Evolutionary conservation across 2,329 filamentous ascomycete genomes (phyloP).

Genomic region (Monilinia laxa): DNA sequence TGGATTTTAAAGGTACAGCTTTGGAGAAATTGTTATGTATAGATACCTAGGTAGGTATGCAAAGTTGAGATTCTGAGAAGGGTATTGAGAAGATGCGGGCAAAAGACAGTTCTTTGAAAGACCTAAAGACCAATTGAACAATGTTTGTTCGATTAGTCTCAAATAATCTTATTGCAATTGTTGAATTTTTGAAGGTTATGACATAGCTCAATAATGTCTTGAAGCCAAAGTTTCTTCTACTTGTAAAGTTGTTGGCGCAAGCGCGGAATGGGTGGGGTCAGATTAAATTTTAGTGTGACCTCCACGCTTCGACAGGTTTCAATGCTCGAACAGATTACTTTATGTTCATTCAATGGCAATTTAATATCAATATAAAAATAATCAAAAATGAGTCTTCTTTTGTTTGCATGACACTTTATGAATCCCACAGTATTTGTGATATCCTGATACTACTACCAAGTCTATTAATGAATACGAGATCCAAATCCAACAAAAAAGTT

Average conservation of each 20-base stretch:
- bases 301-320: not conserved
- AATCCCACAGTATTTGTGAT: too few species aligned
- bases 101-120: not conserved
- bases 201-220: not conserved
- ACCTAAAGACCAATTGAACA: not conserved
- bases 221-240: not conserved
- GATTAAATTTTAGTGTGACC: slow-evolving; percentile 5
- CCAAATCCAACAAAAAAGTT: not conserved
- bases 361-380: too few species aligned
- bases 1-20: not conserved
- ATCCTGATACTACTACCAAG: too few species aligned
- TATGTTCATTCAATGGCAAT: too few species aligned
- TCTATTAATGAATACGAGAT: too few species aligned
- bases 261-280: slow-evolving; percentile 3
- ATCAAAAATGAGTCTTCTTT: too few species aligned
- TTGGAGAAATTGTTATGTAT: not conserved
- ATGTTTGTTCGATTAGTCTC: not conserved
- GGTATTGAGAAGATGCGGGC: not conserved
- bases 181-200: slow-evolving; percentile 1
- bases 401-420: too few species aligned
- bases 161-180: not conserved
- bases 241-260: slow-evolving; percentile 1
- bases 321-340: not conserved
- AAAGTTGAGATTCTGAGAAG: not conserved
- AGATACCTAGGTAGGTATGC: too few species aligned